These are phyloP conservation scores for Coccinonectria pachysandricola DNA, from an alignment of 2,329 filamentous ascomycete genomes.

Conservation along the genomic window DNA sequence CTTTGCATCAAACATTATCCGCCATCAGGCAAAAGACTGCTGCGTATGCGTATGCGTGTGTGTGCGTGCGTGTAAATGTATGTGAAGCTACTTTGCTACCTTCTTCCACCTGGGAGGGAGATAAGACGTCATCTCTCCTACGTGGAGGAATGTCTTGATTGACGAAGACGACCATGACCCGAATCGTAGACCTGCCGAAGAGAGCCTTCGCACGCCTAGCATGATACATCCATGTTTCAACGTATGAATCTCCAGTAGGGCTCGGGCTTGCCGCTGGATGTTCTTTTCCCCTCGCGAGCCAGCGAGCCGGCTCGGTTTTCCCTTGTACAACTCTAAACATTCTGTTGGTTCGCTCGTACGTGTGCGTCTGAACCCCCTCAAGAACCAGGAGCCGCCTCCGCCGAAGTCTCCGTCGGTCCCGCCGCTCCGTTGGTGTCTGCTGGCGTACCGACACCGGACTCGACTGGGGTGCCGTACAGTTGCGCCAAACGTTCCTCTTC, in stretches of 20 bases:
- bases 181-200: constrained; percentile 18
- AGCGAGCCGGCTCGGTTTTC: too few relatives aligned
- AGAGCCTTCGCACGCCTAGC: too few relatives aligned
- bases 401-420: constrained; percentile 9
- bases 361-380: constrained; percentile 8
- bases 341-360: too few relatives aligned
- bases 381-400: constrained; percentile 15
- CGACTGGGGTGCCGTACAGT: constrained; percentile 17
- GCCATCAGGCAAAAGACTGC: too few relatives aligned
- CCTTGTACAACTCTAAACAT: too few relatives aligned
- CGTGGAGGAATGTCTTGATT: constrained; percentile 7
- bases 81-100: constrained; percentile 9
- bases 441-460: constrained; percentile 7
- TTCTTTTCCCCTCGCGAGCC: constrained; percentile 15
- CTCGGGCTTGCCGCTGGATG: constrained; percentile 22
- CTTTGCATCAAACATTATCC: too few relatives aligned
- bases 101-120: constrained; percentile 17
- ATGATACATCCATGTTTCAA: too few relatives aligned
- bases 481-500: constrained; percentile 59
- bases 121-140: constrained; percentile 18
- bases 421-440: too few relatives aligned
- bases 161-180: constrained; percentile 15
- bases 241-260: constrained; percentile 18
- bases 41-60: too few relatives aligned
- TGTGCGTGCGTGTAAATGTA: too few relatives aligned